Evolutionary conservation across 805 yeast genomes (phyloP).

Genomic region (Kodamaea kaohsiungensis): DNA sequence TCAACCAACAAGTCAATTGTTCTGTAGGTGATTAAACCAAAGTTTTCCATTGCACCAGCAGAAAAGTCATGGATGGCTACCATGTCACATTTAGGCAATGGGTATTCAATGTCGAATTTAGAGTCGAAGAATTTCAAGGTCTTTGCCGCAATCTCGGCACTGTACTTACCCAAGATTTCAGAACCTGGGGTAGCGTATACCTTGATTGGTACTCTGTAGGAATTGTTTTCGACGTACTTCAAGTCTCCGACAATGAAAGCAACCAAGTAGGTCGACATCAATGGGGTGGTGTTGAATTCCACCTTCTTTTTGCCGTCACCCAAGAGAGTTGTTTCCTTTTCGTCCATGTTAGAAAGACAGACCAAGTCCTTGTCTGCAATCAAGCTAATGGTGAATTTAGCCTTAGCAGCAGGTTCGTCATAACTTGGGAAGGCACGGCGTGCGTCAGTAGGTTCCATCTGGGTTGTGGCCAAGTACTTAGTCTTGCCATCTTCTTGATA

Average conservation of each 20-base stretch:
- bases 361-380: constrained; percentile 57
- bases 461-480: constrained; percentile 78
- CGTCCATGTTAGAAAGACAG: constrained; percentile 72
- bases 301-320: constrained; percentile 54
- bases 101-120: constrained; percentile 73
- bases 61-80: constrained; percentile 82
- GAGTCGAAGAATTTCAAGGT: constrained; percentile 72
- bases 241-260: constrained; percentile 84
- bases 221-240: constrained; percentile 65
- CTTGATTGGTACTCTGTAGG: constrained; percentile 72
- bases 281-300: constrained; percentile 71
- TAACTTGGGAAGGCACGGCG: constrained; percentile 86
- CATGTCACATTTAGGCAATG: constrained; percentile 78
- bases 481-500: constrained; percentile 63
- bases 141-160: constrained; percentile 74
- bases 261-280: constrained; percentile 82
- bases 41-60: constrained; percentile 91
- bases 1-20: constrained; percentile 73
- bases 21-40: constrained; percentile 79
- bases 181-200: constrained; percentile 81
- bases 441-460: constrained; percentile 85
- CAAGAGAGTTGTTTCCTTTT: constrained; percentile 43
- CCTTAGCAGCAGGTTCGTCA: constrained; percentile 82
- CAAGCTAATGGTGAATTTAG: constrained; percentile 65
- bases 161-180: constrained; percentile 67